These are phyloP conservation scores for Smallanthus sonchifolius DNA, from an alignment of 129 eudicot genomes.

Conservation along the genomic window DNA sequence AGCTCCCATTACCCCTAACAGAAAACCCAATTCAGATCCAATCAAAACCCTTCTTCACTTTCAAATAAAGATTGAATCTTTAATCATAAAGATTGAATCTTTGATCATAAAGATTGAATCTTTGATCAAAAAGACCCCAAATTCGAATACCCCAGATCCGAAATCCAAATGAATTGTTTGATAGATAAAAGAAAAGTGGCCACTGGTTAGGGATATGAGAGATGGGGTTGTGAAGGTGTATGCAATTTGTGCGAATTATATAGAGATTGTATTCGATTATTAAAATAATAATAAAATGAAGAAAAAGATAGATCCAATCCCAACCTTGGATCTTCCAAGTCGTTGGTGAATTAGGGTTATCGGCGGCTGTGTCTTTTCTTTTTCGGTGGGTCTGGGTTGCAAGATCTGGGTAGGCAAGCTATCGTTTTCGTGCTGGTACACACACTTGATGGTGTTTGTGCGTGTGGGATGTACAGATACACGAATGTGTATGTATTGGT, in stretches of 20 bases:
- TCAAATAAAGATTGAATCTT: no score
- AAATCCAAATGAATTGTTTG: conserved; percentile 1
- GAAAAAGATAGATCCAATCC: conserved; percentile 18
- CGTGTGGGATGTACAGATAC: conserved; percentile 10
- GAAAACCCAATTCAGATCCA: conserved; percentile 20
- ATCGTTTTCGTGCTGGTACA: conserved; percentile 11
- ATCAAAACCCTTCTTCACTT: neutral
- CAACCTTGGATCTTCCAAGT: conserved; percentile 22
- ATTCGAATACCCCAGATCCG: conserved; percentile 7
- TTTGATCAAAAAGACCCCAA: neutral
- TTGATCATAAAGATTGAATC: conserved; percentile 7
- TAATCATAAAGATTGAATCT: no score
- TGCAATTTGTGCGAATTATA: conserved; percentile 20
- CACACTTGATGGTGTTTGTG: conserved; percentile 4
- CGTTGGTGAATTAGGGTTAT: conserved; percentile 13
- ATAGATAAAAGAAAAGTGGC: conserved; percentile 18
- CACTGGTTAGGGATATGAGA: conserved; percentile 34
- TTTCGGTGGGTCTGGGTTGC: conserved; percentile 7
- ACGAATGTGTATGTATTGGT: neutral
- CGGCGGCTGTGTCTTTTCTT: conserved; percentile 25
- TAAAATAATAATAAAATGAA: conserved; percentile 12
- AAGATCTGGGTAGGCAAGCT: conserved; percentile 19
- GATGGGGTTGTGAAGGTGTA: conserved; percentile 22
- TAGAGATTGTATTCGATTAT: conserved; percentile 23
- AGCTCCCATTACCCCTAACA: conserved; percentile 67